These are phyloP conservation scores for Pezicula neosporulosa DNA, from an alignment of 2,329 filamentous ascomycete species.

Conservation along the genomic window DNA sequence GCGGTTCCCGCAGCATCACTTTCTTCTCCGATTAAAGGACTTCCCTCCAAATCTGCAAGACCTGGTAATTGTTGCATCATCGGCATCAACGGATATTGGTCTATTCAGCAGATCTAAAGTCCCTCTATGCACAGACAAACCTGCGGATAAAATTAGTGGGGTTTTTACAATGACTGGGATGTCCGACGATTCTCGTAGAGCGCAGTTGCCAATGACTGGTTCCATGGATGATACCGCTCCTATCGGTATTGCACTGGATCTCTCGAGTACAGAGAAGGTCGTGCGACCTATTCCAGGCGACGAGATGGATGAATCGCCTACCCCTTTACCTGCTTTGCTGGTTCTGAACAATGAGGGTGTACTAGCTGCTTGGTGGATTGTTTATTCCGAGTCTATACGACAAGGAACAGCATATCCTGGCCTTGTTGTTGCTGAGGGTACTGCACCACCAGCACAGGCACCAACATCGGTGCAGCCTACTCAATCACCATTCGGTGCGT, in stretches of 20 bases:
- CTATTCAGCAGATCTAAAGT: slow-evolving; percentile 71
- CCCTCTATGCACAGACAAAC: slow-evolving; percentile 58
- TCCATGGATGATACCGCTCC: slow-evolving; percentile 69
- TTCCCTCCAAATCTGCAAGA: slow-evolving; percentile 81
- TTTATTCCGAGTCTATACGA: slow-evolving; percentile 84
- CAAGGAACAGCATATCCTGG: slow-evolving; percentile 71
- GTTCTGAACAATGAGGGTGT: slow-evolving; percentile 86
- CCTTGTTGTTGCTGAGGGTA: slow-evolving; percentile 44
- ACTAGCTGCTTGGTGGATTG: slow-evolving; percentile 83
- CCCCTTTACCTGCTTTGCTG: slow-evolving; percentile 79
- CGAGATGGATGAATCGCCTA: slow-evolving; percentile 74
- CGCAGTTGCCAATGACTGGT: slow-evolving; percentile 69
- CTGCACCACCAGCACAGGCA: slow-evolving; percentile 10
- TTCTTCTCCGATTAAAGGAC: slow-evolving; percentile 71
- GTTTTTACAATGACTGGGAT: slow-evolving; percentile 73
- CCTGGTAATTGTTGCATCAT: slow-evolving; percentile 77
- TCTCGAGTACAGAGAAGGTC: slow-evolving; percentile 80
- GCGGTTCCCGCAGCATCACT: slow-evolving; percentile 69
- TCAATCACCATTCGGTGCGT: slow-evolving; percentile 24
- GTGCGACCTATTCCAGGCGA: slow-evolving; percentile 73
- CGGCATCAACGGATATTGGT: slow-evolving; percentile 74
- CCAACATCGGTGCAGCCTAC: slow-evolving; percentile 20
- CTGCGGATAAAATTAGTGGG: slow-evolving; percentile 56
- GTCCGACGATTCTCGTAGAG: slow-evolving; percentile 70
- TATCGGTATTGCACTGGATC: slow-evolving; percentile 76